A percentile compares a stretch with the other conserved stretches of the same genome.
Evolutionary conservation across 768 basidiomycete genomes (phyloP).

Genomic region (Tricholomella constricta): DNA sequence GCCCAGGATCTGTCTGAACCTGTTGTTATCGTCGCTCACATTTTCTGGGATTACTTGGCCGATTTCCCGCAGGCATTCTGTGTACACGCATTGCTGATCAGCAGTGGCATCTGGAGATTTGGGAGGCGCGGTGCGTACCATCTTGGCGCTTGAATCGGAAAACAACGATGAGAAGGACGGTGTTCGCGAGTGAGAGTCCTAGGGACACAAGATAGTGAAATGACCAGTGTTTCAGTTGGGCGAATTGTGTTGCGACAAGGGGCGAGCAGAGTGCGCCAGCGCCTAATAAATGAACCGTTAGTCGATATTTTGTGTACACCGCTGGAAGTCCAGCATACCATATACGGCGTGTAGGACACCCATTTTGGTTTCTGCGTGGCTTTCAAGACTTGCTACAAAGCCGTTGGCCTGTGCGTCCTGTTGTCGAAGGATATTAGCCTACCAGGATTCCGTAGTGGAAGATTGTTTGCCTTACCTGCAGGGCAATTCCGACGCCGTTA

Average conservation of each 20-base stretch:
- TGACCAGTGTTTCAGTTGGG: slow-evolving; percentile 66
- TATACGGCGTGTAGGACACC: slow-evolving; percentile 68
- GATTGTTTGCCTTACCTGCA: slow-evolving; percentile 30
- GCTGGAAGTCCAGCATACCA: slow-evolving; percentile 33
- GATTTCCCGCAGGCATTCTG: slow-evolving; percentile 52
- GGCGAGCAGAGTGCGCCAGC: slow-evolving; percentile 69
- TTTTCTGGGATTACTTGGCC: slow-evolving; percentile 43
- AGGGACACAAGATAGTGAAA: slow-evolving; percentile 77
- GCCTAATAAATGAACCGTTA: slow-evolving; percentile 37
- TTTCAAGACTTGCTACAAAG: slow-evolving; percentile 60
- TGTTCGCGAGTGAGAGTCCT: slow-evolving; percentile 63
- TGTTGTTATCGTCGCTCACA: slow-evolving; percentile 18
- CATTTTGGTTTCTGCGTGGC: slow-evolving; percentile 66
- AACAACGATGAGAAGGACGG: slow-evolving; percentile 49
- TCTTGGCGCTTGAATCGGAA: slow-evolving; percentile 76
- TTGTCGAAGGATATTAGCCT: neutral
- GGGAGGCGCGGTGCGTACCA: slow-evolving; percentile 37
- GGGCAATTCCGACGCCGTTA: slow-evolving; percentile 31
- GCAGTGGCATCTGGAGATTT: too few species aligned
- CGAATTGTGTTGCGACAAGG: slow-evolving; percentile 80
- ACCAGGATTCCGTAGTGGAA: neutral
- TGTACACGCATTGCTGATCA: neutral
- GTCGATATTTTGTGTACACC: neutral
- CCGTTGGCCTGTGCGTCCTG: slow-evolving; percentile 76
- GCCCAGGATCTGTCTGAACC: slow-evolving; percentile 51